Base-by-base conservation (phyloP, 768 basidiomycete genomes). In the Amanita subjunquillea region DNA sequence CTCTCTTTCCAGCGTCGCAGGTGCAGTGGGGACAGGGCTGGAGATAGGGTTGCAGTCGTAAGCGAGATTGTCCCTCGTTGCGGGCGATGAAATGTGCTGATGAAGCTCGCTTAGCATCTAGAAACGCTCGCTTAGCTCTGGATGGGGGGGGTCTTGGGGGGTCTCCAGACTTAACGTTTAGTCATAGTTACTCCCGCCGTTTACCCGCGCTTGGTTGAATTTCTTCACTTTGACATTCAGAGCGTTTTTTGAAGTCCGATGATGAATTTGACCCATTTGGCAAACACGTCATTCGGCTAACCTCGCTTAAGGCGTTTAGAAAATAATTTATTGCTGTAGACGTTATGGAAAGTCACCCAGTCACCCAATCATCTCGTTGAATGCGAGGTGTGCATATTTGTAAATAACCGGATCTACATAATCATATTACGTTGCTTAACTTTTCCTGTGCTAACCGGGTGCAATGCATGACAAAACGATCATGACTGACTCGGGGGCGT, bases 191-290 rank as follows among this genome's bases (percentile, higher is more conserved):
- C n/a, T n/a, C n/a, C n/a, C n/a, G n/a, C n/a, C n/a, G n/a, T n/a
- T n/a, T n/a, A n/a, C n/a, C n/a, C n/a, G n/a, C n/a, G n/a, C n/a
- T n/a, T n/a, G n/a, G n/a, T n/a, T n/a, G n/a, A n/a, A n/a, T n/a
- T n/a, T n/a, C n/a, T n/a, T n/a, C n/a, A n/a, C n/a, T n/a, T n/a
- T n/a, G n/a, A n/a, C n/a, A n/a, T n/a, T n/a, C n/a, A n/a, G n/a
- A n/a, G n/a, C n/a, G n/a, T 44, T 44, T 44, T 44, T 44, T 44
- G 43, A 44, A 44, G 43, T 44, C 43, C 27, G 8, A 44, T 44
- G 43, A 44, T 44, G n/a, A n/a, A n/a, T 29, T 22, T 44, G 43
- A 44, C 43, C 41, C 41, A 44, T 44, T 44, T 44, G 43, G 43
- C 43, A 44, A 44, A 44, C 43, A 44, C 27, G 23, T 44, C 30